Conservation (phyloP, 1,139 yeast genomes). For the Protomyces inundatus region DNA sequence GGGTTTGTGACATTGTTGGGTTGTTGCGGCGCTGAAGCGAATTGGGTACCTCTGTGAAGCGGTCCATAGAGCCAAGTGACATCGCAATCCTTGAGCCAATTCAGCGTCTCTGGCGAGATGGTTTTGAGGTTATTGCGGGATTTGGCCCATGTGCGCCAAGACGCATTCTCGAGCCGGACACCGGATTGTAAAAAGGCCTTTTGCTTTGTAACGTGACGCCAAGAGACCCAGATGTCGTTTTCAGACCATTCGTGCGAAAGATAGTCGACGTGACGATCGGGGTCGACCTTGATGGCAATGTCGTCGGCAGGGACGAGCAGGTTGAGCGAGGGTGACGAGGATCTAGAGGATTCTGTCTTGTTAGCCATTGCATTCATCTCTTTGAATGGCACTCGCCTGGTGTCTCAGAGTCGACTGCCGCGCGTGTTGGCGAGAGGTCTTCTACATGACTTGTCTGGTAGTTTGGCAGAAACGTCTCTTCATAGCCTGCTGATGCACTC, state of each 20-base stretch:
- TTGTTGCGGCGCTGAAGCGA: not conserved
- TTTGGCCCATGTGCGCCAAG: constrained; percentile 88
- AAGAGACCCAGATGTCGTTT: constrained; percentile 81
- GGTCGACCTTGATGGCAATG: constrained; percentile 70
- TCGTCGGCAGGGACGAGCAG: constrained; percentile 58
- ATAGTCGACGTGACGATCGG: constrained; percentile 87
- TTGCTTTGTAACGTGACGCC: constrained; percentile 85
- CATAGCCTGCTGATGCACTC: not conserved
- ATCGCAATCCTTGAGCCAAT: constrained; percentile 74
- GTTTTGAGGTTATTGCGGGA: constrained; percentile 65
- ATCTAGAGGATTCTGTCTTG: constrained; percentile 12
- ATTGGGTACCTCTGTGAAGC: constrained; percentile 40
- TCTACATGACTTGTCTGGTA: not conserved
- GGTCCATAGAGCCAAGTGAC: constrained; percentile 90
- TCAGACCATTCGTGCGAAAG: constrained; percentile 95
- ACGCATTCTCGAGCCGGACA: constrained; percentile 72
- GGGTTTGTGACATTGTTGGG: not conserved
- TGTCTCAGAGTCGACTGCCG: not conserved
- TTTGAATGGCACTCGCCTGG: not conserved
- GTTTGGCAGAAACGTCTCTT: not conserved
- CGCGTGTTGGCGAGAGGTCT: not conserved
- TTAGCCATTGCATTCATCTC: not conserved
- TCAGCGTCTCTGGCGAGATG: constrained; percentile 67
- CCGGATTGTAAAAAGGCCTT: constrained; percentile 57
- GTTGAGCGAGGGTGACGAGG: constrained; percentile 23